Conservation (phyloP, 1,284 basidiomycete genomes). For the Chalciporus sp. region DNA sequence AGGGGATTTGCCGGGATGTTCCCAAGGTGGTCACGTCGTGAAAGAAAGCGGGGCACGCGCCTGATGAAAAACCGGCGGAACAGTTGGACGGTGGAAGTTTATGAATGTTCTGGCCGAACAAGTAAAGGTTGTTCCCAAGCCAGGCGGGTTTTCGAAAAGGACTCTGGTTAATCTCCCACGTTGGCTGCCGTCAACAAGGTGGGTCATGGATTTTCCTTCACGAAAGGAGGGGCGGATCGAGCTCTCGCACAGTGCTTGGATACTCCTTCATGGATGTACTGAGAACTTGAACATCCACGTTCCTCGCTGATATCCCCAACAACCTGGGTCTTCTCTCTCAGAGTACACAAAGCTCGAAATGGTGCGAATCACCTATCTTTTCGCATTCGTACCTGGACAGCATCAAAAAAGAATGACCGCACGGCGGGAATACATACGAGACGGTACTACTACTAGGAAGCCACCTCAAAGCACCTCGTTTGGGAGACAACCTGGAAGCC, state of each 20-base stretch:
- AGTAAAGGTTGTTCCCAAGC: conserved; percentile 21
- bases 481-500: not conserved
- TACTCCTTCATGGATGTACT: conserved; percentile 2
- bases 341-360: not conserved
- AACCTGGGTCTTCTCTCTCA: conserved; percentile 2
- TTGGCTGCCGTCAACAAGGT: not conserved
- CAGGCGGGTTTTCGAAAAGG: not conserved
- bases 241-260: conserved; percentile 1
- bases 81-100: conserved; percentile 7
- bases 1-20: conserved; percentile 29
- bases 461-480: not conserved
- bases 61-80: conserved; percentile 34
- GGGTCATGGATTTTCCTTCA: conserved; percentile 12
- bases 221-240: conserved; percentile 12
- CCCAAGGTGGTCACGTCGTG: conserved; percentile 24
- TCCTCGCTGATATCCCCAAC: conserved; percentile 12
- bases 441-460: not conserved
- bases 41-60: conserved; percentile 4
- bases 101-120: conserved; percentile 1
- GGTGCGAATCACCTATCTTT: not conserved
- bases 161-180: too few species aligned
- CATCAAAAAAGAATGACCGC: conserved; percentile 1
- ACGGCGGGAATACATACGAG: not conserved
- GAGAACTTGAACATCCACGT: conserved; percentile 13
- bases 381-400: not conserved